Evolutionary conservation across 257 asterid species (phyloP), one percentile per base, ranked within the genome.

Genomic region (Nicotiana sylvestris): DNA sequence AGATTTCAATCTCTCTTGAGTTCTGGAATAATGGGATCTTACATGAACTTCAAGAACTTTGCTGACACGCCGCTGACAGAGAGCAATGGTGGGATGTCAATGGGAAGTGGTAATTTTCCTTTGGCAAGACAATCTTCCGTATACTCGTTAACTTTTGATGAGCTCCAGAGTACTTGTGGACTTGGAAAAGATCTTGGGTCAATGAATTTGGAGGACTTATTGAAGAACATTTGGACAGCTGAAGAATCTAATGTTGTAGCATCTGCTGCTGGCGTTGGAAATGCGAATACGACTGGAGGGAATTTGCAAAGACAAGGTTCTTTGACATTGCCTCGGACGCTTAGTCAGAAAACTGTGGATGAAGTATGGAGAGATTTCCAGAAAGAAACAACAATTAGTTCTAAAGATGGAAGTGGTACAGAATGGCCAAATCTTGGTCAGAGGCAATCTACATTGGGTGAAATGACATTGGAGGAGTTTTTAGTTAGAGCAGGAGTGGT

Each of bases 121-220:
- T 88, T 95, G 91, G 87, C 85, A 43, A 90, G 98, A 29, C 97
- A 95, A 82, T 86, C 98, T 70, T 95, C 99, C 1, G 58, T 95
- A 51, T 95, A 86, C 86, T 90, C 97, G 61, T 85, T 95, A 81
- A 95, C 99, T 2, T 92, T 95, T 78, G 99, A 94, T 77, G 97
- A 95, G 91, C 90, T 95, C 83, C 99, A 95, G 86, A 89, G 61
- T 77, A 84, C 95, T 7, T 67, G 97, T 81, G 97, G 93, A 53
- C 66, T 89, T 3, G 95, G 97, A 32, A 95, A 88, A 89, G 98
- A 95, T 66, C 91, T 92, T 18, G 99, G 99, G 11, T 93, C 98
- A 5, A 91, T 95, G 97, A 95, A 95, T 83, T 91, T 95, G 97
- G 99, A 93, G 87, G 99, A 95, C 46, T 92, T 95, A 9, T 53